phyloP scores from a whole-genome alignment of 2,329 filamentous ascomycete species.

The Sphaerulina musiva region DNA sequence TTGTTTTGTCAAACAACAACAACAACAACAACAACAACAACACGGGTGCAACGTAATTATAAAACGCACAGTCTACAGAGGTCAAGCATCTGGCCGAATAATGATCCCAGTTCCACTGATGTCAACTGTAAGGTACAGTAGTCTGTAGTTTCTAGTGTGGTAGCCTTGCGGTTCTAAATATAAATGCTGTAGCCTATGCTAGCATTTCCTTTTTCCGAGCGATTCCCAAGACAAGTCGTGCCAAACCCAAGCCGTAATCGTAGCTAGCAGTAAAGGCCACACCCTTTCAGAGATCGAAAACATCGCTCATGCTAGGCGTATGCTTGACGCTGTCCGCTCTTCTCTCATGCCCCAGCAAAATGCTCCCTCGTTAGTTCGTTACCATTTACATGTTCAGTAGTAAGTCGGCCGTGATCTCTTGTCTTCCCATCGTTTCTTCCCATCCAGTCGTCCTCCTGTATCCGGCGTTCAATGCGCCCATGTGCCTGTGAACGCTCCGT shows the following conservation, averaged over 20 bases:
- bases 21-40: too few species aligned
- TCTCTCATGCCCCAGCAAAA: background rate
- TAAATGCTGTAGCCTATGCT: background rate
- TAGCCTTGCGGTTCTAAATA: background rate
- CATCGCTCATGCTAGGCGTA: background rate
- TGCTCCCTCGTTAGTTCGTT: constrained; percentile 6
- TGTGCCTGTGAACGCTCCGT: background rate
- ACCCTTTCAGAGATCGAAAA: background rate
- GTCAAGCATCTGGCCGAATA: background rate
- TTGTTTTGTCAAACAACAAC: too few species aligned
- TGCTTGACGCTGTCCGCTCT: background rate
- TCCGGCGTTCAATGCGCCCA: background rate
- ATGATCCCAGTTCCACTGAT: background rate
- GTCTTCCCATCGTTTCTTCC: background rate
- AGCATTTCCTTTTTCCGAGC: background rate
- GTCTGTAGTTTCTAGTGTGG: background rate
- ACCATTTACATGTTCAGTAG: constrained; percentile 1
- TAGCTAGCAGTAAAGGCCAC: background rate
- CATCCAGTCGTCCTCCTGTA: background rate
- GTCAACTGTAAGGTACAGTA: background rate
- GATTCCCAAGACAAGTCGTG: background rate
- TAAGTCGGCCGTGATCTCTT: background rate
- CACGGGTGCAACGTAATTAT: too few species aligned
- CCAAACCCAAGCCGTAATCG: background rate
- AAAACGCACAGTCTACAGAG: background rate